Conservation (phyloP, 1,284 basidiomycete species). For the Papiliotrema laurentii region DNA sequence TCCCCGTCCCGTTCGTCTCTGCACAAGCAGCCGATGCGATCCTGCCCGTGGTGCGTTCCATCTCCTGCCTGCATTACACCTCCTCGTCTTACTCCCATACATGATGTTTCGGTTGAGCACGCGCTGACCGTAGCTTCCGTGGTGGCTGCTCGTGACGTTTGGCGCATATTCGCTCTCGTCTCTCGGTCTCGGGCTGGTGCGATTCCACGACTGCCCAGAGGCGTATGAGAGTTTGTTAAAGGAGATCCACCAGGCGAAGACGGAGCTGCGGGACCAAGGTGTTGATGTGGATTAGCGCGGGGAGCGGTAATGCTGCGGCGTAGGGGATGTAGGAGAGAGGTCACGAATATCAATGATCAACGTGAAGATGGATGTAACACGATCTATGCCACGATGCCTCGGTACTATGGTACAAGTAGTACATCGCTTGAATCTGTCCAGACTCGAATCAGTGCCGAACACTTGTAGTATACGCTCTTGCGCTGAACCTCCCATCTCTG, state of each 20-base stretch:
- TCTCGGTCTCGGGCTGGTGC: slow-evolving; percentile 65
- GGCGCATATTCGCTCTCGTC: slow-evolving; percentile 69
- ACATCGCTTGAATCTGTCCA: too few species aligned
- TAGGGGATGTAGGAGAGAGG: background rate
- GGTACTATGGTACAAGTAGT: too few species aligned
- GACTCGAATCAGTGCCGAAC: too few species aligned
- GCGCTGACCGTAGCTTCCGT: slow-evolving; percentile 57
- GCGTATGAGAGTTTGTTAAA: slow-evolving; percentile 64
- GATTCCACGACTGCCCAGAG: slow-evolving; percentile 68
- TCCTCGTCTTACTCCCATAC: background rate
- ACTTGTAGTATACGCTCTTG: too few species aligned
- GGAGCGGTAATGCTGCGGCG: too few species aligned
- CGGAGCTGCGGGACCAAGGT: slow-evolving; percentile 61
- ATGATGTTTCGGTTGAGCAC: background rate
- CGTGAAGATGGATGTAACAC: too few species aligned
- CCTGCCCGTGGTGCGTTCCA: slow-evolving; percentile 57
- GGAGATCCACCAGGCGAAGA: slow-evolving; percentile 63
- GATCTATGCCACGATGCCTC: too few species aligned
- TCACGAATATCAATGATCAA: background rate
- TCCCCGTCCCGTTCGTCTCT: slow-evolving; percentile 59
- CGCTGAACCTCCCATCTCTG: too few species aligned
- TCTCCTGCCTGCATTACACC: background rate
- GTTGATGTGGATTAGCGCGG: slow-evolving; percentile 64
- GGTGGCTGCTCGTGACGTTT: slow-evolving; percentile 70
- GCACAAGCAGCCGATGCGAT: slow-evolving; percentile 52